Base-by-base conservation (phyloP, 2,329 filamentous ascomycete genomes). In the Graphilbum fragrans region DNA sequence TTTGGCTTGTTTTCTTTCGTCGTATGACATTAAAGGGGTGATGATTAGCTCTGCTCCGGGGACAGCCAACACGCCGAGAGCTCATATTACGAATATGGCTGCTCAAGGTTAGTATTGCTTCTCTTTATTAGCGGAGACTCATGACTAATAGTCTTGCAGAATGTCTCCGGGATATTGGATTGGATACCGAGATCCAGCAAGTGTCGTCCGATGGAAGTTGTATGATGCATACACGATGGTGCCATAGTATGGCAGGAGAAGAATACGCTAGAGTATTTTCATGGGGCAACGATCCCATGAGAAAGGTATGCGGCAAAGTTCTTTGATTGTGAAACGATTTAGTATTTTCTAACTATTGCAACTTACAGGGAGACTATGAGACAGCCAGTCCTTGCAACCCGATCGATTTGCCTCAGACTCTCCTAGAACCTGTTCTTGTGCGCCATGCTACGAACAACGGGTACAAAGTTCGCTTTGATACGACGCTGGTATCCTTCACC, bases 81-180 rank as follows among this genome's bases (percentile, higher is more conserved):
- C 74, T 1, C 74, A 79, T 50, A 73, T 77, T 42, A 76, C 69
- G 35, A 80, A 77, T 51, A 70, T 69, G 54, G 72, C 71, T 0
- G 70, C 70, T 0, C 52, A 72, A 17, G 61, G 62, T 64, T 8
- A 29, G 25, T 29, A 14, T 8, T n/a, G n/a, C n/a, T n/a, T n/a
- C n/a, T n/a, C n/a, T n/a, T n/a, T n/a, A 29, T 8, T 29, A 51
- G 12, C 21, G 27, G 51, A 35, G 8, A 19, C 18, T 8, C 8
- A 29, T 29, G 25, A 14, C 25, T 8, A 29, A 14, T 8, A 29
- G 25, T 29, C 8, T 29, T 29, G 25, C 25, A 60, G 75, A 74
- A 48, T 72, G 68, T 50, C 56, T 73, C 2, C 62, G 70, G 8
- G 70, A 73, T 45, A 65, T 73, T 41, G 67, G 63, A 1, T 53